phyloP scores from a whole-genome alignment of 257 asterid genomes.

The Linaria vulgaris region DNA sequence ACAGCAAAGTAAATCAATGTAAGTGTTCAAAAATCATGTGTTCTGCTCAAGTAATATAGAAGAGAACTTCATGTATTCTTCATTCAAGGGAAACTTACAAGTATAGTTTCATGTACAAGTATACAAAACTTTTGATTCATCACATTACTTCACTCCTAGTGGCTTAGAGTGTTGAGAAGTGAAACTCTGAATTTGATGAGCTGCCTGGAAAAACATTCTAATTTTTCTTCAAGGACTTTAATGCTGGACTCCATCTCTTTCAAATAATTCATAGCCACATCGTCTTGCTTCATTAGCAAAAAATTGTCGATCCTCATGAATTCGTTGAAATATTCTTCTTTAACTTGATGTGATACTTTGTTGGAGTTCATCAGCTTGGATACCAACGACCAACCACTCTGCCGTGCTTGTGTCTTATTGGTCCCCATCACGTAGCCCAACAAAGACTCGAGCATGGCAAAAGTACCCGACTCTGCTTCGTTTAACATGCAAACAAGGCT shows the following conservation, averaged over 20 bases:
- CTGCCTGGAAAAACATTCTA: too few relatives aligned
- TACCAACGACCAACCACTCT: conserved; percentile 28
- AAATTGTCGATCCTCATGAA: conserved; percentile 25
- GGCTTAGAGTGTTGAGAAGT: too few relatives aligned
- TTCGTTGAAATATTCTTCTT: conserved; percentile 17
- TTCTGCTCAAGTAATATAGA: too few relatives aligned
- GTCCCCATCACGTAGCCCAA: conserved; percentile 25
- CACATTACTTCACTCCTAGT: too few relatives aligned
- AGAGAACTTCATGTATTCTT: too few relatives aligned
- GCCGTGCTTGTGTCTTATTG: conserved; percentile 23
- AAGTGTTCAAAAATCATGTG: too few relatives aligned
- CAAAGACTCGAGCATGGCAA: conserved; percentile 28
- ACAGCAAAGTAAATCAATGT: too few relatives aligned
- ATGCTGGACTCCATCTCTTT: conserved; percentile 35
- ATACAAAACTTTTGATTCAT: too few relatives aligned
- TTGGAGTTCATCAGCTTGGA: conserved; percentile 33
- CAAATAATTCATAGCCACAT: conserved; percentile 23
- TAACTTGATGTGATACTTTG: conserved; percentile 1
- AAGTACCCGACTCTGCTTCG: conserved; percentile 32
- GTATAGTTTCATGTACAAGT: too few relatives aligned
- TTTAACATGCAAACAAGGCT: conserved; percentile 20
- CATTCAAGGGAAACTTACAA: too few relatives aligned
- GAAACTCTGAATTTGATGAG: too few relatives aligned
- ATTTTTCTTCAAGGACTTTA: conserved; percentile 32
- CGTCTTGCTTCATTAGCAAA: conserved; percentile 20